Evolutionary conservation across 2,329 filamentous ascomycete genomes (phyloP).

Genomic region (Pseudogymnoascus sp.): DNA sequence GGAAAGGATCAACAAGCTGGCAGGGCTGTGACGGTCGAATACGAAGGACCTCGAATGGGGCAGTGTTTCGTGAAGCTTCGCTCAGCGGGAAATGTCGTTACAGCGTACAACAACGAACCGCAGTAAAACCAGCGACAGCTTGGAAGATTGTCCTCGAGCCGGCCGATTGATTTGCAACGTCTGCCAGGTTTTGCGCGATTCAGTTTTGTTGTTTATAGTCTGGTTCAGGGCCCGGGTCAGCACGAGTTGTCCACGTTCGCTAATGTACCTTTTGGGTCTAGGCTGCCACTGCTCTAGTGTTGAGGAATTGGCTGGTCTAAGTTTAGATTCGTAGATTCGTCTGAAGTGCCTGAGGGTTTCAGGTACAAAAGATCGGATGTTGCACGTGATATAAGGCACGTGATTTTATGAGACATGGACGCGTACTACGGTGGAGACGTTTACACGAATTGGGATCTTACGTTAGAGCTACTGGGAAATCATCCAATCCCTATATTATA

Average conservation of each 20-base stretch:
- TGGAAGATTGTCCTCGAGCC: neutral
- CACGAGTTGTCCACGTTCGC: slow-evolving; percentile 6
- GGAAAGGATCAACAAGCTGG: neutral
- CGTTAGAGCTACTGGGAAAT: neutral
- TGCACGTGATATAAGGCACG: neutral
- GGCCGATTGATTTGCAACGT: neutral
- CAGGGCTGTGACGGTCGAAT: neutral
- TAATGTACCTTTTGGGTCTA: neutral
- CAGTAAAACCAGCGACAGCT: slow-evolving; percentile 1
- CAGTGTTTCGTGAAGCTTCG: slow-evolving; percentile 1
- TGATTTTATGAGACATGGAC: neutral
- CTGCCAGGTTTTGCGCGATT: neutral
- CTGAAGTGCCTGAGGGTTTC: neutral
- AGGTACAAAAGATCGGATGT: neutral
- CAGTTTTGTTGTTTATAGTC: slow-evolving; percentile 8
- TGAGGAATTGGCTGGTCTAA: neutral
- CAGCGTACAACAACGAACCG: neutral
- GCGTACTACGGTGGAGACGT: neutral
- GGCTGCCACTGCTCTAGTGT: neutral
- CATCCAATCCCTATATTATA: neutral
- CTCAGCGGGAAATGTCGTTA: neutral
- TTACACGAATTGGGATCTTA: neutral
- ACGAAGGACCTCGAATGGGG: neutral
- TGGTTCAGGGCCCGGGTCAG: slow-evolving; percentile 2
- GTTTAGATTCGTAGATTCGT: neutral